phyloP scores from a whole-genome alignment of 192 early-diverging fungal genomes.

The Podila minutissima region DNA sequence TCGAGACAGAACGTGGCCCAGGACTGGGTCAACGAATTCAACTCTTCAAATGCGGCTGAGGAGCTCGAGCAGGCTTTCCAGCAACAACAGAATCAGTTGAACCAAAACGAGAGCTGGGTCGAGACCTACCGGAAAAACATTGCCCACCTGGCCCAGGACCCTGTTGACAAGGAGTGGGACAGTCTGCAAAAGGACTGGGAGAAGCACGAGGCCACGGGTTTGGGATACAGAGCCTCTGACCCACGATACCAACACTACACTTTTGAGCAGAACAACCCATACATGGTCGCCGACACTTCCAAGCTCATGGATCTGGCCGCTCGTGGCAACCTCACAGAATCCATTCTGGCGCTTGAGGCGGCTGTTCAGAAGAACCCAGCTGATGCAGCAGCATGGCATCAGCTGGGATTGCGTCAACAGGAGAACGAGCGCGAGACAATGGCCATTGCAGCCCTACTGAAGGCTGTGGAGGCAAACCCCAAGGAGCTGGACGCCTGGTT shows the following conservation, averaged over 20 bases:
- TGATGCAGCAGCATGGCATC: conserved; percentile 86
- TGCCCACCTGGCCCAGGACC: conserved; percentile 67
- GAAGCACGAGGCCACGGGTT: conserved; percentile 41
- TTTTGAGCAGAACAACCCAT: conserved; percentile 84
- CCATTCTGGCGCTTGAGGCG: conserved; percentile 93
- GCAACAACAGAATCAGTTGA: conserved; percentile 60
- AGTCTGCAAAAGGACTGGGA: conserved; percentile 80
- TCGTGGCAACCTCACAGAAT: conserved; percentile 80
- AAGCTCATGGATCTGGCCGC: conserved; percentile 61
- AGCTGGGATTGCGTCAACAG: conserved; percentile 91
- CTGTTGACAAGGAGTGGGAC: conserved; percentile 76
- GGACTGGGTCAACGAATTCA: conserved; percentile 60
- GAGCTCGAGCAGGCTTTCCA: conserved; percentile 59
- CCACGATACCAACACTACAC: conserved; percentile 74
- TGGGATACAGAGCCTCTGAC: conserved; percentile 63
- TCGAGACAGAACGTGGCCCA: conserved; percentile 17
- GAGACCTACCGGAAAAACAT: conserved; percentile 76
- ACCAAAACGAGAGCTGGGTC: conserved; percentile 73
- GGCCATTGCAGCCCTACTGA: conserved; percentile 90
- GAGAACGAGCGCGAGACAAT: conserved; percentile 96
- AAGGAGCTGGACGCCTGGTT: conserved; percentile 81
- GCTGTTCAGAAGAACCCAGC: conserved; percentile 80
- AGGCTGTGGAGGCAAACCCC: conserved; percentile 81
- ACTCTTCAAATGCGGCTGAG: conserved; percentile 50
- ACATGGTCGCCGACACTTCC: conserved; percentile 57